Base-by-base conservation (phyloP, 2,329 filamentous ascomycete genomes). In the Zelopaecilomyces penicillatus region DNA sequence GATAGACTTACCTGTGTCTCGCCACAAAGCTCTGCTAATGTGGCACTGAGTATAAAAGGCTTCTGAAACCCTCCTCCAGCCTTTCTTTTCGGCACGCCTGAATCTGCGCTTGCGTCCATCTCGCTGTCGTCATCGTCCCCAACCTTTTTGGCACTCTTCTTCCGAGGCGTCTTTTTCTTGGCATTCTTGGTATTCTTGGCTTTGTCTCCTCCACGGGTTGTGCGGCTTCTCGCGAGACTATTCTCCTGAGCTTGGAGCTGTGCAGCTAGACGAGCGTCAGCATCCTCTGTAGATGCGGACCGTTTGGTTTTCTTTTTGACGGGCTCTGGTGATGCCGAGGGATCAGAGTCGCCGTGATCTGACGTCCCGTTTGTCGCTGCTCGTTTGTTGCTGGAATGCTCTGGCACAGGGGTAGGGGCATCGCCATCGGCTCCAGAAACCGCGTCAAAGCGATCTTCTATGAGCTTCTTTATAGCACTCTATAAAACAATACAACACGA, bases 61-160 rank as follows among this genome's bases (percentile, higher is more conserved):
- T 90, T 90, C 72, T 96, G 89, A 60, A 98, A 98, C 3, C 90
- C 93, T 32, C 90, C 89, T 1, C 89, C 89, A 19, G 89, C 86
- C 58, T 90, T 95, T 54, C 85, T 81, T 69, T 87, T 84, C 55
- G 78, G 75, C 8, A 69, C 71, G 56, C 61, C 72, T 50, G 57
- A 77, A 67, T 63, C 80, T 31, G 67, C 82, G 38, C 76, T 82
- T 4, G 73, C 77, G 8, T 80, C 80, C 6, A 85, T 65, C 41
- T 91, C 88, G 55, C 85, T 91, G 54, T 94, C 87, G 55, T 95
- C 88, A 44, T 83, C 83, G 5, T 76, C 78, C 52, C 81, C 83
- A 45, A 91, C 78, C 65, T 85, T 87, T 59, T 85, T 87, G 33
- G 73, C 68, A 51, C 76, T 88, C 74, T 88, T 89, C 72, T 87